Base-by-base conservation (phyloP, 768 basidiomycete genomes). In the Auricularia auricula-judae region DNA sequence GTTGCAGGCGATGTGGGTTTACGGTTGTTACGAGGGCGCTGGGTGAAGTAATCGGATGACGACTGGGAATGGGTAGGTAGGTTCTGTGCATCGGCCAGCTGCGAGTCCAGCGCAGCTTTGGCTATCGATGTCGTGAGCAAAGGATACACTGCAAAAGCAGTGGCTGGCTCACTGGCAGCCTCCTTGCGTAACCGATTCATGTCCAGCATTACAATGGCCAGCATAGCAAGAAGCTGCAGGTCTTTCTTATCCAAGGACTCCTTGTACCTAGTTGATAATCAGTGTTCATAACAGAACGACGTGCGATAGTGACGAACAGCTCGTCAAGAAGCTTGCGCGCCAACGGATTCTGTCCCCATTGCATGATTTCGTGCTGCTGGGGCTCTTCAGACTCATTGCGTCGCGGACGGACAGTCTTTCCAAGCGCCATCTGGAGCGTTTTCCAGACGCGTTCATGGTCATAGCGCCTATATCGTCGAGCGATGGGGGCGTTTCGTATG, bases 181-280 rank as follows among this genome's bases (percentile, higher is more conserved):
- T 21, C 44, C 39, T 66, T 18, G 62, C 63, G 35, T 44, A 67
- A 53, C 42, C 65, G 63, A 71, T 66, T 66, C 42, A 68, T 80
- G 70, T 86, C 86, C 2, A 92, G 77, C 2, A 92, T 74, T n/a
- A 91, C 73, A 60, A 84, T 76, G 0, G 89, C 79, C 3, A 91
- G 66, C 83, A 93, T 91, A 0, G 88, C 89, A 16, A 93, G 77
- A 85, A 91, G 86, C 69, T 93, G 90, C 1, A 92, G 72, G 69
- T 93, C 89, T 69, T 83, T 89, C 39, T 76, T 77, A 5, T 66
- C 68, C 14, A 76, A 72, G 36, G 82, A 74, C 64, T 82, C 77
- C 3, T 67, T 65, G 42, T 83, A 78, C 66, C 84, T 85, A 56
- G 21, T 56, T 42, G 36, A 36, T 60, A 21, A 58, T 43, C 59